Evolutionary conservation across 176 grass and related monocot genomes (phyloP), one percentile per base, ranked within the genome.

Genomic region (Cenchrus purpureus): DNA sequence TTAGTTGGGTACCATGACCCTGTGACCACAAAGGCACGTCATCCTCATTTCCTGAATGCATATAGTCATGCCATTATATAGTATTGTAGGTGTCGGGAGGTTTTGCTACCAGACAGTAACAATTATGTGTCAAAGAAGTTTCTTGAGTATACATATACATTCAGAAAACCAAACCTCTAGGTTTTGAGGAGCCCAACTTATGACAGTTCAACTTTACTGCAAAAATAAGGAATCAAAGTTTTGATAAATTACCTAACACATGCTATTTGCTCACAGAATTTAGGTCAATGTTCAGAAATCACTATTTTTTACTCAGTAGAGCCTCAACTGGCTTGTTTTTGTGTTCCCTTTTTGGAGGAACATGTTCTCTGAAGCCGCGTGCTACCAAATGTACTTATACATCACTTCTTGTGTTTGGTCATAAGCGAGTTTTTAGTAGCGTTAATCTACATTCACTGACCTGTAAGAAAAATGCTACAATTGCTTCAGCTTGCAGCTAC

Each of bases 321-420:
- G 14, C n/a, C 74, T 67, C 40, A 60, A 34, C 60, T 59, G 22
- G 2, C 34, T 68, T 67, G 37, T 66, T 32, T 67, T 58, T 32
- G 1, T 81, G 78, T 56, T 50, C n/a, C 64, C 22, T 60, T 37
- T 11, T 0, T 4, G 83, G 53, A 67, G 48, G 55, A 3, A 42
- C 70, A 59, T 68, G 77, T 80, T 73, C 34, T 67, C 69, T 74
- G 6, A 73, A 67, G 60, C 49, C 48, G 58, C 37, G 48, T 58
- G 61, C 20, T 20, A 14, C 1, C 20, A 73, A 80, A 73, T 65
- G 9, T 32, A 44, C 55, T 82, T 82, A 19, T 1, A 59, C 14
- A 74, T 0, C 10, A 51, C 81, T 42, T 68, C 16, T 7, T 50
- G 64, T 55, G 49, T 25, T 68, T 68, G 65, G 28, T 10, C 29